These are phyloP conservation scores for Vachellia pachyceras DNA, from an alignment of 306 rosid genomes.

Conservation along the genomic window DNA sequence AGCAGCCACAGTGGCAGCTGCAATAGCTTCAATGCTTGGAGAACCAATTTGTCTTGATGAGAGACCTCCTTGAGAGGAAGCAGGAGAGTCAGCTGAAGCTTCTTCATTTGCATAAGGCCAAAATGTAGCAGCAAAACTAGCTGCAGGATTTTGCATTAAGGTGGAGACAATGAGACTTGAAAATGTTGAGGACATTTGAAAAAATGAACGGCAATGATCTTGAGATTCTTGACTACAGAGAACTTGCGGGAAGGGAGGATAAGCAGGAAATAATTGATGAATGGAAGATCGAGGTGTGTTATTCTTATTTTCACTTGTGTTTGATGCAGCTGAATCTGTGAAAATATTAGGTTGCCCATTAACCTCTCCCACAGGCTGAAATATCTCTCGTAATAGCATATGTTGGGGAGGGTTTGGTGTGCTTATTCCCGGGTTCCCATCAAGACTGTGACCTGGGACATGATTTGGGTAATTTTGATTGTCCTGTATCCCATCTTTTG, in stretches of 20 bases:
- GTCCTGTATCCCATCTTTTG: constrained; percentile 67
- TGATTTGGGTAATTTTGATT: constrained; percentile 80
- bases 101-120: constrained; percentile 76
- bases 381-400: constrained; percentile 54
- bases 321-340: constrained; percentile 62
- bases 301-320: constrained; percentile 56
- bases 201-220: constrained; percentile 64
- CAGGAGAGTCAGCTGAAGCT: constrained; percentile 54
- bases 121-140: constrained; percentile 78
- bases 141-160: constrained; percentile 86
- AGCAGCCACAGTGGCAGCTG: constrained; percentile 88
- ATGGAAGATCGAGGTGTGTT: constrained; percentile 57
- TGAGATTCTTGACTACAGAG: constrained; percentile 53
- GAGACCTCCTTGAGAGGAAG: constrained; percentile 58
- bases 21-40: constrained; percentile 77
- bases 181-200: constrained; percentile 68
- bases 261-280: constrained; percentile 69
- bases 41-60: constrained; percentile 59
- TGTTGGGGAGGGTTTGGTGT: constrained; percentile 59
- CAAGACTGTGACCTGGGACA: constrained; percentile 82
- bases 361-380: constrained; percentile 64
- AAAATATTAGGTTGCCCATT: constrained; percentile 51
- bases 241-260: constrained; percentile 59
- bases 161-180: constrained; percentile 71
- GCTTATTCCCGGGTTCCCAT: constrained; percentile 63